Conservation (phyloP, 139 green algal genomes). For the Ettlia oleoabundans region DNA sequence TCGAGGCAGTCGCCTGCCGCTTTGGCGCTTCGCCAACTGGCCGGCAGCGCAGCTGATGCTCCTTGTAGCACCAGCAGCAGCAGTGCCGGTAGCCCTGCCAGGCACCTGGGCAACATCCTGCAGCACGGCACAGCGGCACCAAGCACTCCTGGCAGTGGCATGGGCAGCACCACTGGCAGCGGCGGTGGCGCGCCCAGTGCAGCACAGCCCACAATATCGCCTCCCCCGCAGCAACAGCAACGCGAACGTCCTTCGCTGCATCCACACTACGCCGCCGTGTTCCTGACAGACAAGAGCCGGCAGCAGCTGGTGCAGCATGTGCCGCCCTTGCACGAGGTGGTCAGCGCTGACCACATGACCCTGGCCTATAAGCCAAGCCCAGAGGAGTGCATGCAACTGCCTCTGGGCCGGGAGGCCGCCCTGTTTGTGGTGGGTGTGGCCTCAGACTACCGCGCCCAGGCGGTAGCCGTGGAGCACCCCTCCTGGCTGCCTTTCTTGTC, state of each 20-base stretch:
- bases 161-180: neutral
- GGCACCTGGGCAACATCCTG: neutral
- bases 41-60: neutral
- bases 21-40: neutral
- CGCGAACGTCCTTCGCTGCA: no score
- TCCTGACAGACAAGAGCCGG: conserved; percentile 7
- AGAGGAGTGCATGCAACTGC: neutral
- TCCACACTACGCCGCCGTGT: conserved; percentile 32
- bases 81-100: neutral
- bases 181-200: no score
- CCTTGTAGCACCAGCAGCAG: neutral
- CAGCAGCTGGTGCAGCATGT: conserved; percentile 26
- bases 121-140: neutral
- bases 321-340: conserved; percentile 22
- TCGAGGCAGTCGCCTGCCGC: no score
- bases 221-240: neutral
- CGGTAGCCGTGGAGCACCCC: conserved; percentile 34
- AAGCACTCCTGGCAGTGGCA: neutral
- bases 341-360: conserved; percentile 39
- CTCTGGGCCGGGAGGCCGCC: conserved; percentile 9
- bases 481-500: conserved; percentile 29
- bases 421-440: conserved; percentile 32
- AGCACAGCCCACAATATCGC: no score
- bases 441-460: conserved; percentile 34
- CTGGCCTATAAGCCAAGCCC: conserved; percentile 17